Percentiles rank a stretch among this genome's conserved stretches.
These are phyloP conservation scores for Phytophthora uliginosa DNA, from an alignment of 352 stramenopile genomes.

Conservation along the genomic window DNA sequence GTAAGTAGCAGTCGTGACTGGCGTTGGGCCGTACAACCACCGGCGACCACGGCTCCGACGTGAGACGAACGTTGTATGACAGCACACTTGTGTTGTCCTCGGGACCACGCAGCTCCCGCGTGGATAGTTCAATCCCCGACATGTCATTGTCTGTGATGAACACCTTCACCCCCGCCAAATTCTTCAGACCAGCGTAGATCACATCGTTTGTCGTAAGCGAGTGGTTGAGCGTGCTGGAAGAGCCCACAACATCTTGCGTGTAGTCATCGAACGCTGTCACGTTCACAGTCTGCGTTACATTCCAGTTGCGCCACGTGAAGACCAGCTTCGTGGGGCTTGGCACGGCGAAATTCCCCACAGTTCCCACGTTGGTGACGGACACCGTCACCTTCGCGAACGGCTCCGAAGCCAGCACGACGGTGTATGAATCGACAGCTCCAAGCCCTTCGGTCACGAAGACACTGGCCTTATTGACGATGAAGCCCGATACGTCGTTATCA, in stretches of 20 bases:
- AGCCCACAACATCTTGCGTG: conserved; percentile 59
- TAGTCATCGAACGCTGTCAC: conserved; percentile 72
- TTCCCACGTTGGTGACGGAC: conserved; percentile 55
- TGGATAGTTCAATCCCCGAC: conserved; percentile 67
- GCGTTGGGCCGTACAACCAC: conserved; percentile 62
- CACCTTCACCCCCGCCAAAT: conserved; percentile 57
- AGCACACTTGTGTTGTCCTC: conserved; percentile 60
- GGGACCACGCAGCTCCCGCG: conserved; percentile 30
- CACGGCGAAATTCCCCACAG: conserved; percentile 54
- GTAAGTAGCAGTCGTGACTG: conserved; percentile 62
- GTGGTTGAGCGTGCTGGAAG: conserved; percentile 64
- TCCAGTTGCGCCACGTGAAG: conserved; percentile 84
- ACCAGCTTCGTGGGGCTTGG: conserved; percentile 42
- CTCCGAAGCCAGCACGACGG: conserved; percentile 64
- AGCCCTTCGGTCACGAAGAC: conserved; percentile 59
- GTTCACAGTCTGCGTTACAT: conserved; percentile 56
- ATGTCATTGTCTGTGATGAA: conserved; percentile 75
- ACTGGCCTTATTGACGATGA: conserved; percentile 52
- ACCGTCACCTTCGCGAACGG: conserved; percentile 78
- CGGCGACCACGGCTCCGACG: conserved; percentile 70
- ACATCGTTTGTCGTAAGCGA: conserved; percentile 69
- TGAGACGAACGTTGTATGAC: conserved; percentile 62
- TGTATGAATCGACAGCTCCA: conserved; percentile 54
- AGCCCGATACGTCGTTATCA: conserved; percentile 72
- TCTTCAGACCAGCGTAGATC: conserved; percentile 64